Evolutionary conservation across 192 early-diverging fungal species (phyloP), one percentile per base, ranked within the genome.

Genomic region (Jimgerdemannia flammicorona): DNA sequence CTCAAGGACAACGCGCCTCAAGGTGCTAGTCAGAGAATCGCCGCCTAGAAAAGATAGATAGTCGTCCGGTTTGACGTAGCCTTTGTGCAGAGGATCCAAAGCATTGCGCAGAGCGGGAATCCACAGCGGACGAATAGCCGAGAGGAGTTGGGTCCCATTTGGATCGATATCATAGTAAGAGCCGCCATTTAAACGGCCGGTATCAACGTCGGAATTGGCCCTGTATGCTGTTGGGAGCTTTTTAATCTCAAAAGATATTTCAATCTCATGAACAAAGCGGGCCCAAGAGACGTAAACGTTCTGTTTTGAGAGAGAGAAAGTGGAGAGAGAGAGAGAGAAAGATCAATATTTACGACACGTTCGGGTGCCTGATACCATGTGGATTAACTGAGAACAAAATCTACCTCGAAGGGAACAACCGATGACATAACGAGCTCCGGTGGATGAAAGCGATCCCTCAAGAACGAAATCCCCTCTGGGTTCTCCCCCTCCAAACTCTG

Each of bases 231-330:
- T 74, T 11, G 72, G 72, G 40, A 74, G 65, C 65, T 74, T 74
- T 44, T 74, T 74, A 67, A 74, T 14, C 17, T 19, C 19, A 40
- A 74, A 68, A 17, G 59, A 43, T 19, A 40, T 20, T 18, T 74
- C 72, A 17, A 68, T 17, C 67, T 74, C 65, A 18, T 74, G 65
- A 40, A 74, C 65, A 41, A 74, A 74, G 64, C 72, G 64, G 66
- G 72, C 72, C 72, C 72, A 74, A 40, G 72, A 74, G 39, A 73
- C 72, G 6, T 73, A 73, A 19, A 73, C 39, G 67, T 29, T 73
- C 72, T 73, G 44, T 7, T n/a, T n/a, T n/a, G 40, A 54, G 11
- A 54, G 4, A 4, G 49, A 54, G 4, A 54, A 54, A 54, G 49
- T 7, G 11, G 11, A 54, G 49, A 54, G 49, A 11, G 49, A 11